Conservation (phyloP, 2,329 filamentous ascomycete genomes). For the Triangularia setosa region DNA sequence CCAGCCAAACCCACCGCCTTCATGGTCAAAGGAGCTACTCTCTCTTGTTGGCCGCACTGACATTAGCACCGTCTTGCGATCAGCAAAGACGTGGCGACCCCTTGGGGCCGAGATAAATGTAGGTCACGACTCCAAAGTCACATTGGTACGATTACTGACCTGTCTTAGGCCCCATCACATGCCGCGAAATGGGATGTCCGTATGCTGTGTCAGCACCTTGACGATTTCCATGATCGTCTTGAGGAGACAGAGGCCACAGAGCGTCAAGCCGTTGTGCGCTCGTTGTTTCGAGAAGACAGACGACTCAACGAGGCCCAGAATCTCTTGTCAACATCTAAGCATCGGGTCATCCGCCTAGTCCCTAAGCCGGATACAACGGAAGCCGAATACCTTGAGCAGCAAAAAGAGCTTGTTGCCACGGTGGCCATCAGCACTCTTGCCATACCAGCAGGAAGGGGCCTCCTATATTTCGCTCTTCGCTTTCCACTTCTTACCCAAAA, state of each 20-base stretch:
- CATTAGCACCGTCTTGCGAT: slow-evolving; percentile 62
- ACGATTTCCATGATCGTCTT: slow-evolving; percentile 57
- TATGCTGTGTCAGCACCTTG: slow-evolving; percentile 66
- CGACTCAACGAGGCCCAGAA: slow-evolving; percentile 81
- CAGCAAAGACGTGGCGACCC: slow-evolving; percentile 37
- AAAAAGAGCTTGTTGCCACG: slow-evolving; percentile 84
- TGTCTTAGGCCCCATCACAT: slow-evolving; percentile 54
- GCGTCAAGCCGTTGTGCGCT: slow-evolving; percentile 73
- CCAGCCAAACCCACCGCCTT: slow-evolving; percentile 74
- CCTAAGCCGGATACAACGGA: slow-evolving; percentile 77
- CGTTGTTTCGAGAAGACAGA: slow-evolving; percentile 89
- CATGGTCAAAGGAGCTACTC: slow-evolving; percentile 69
- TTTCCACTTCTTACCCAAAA: slow-evolving; percentile 90
- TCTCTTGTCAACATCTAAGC: slow-evolving; percentile 79
- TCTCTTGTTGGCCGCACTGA: slow-evolving; percentile 78
- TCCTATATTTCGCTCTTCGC: slow-evolving; percentile 83
- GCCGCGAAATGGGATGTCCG: slow-evolving; percentile 70
- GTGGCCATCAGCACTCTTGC: slow-evolving; percentile 85
- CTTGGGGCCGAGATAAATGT: slow-evolving; percentile 41
- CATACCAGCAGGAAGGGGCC: slow-evolving; percentile 78
- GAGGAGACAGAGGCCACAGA: slow-evolving; percentile 82
- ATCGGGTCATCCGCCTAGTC: slow-evolving; percentile 73
- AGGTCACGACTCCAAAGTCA: slow-evolving; percentile 24
- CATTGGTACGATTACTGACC: slow-evolving; percentile 24
- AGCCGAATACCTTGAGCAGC: slow-evolving; percentile 81